phyloP scores from a whole-genome alignment of 805 yeast genomes.

The Komagataella phaffii region DNA sequence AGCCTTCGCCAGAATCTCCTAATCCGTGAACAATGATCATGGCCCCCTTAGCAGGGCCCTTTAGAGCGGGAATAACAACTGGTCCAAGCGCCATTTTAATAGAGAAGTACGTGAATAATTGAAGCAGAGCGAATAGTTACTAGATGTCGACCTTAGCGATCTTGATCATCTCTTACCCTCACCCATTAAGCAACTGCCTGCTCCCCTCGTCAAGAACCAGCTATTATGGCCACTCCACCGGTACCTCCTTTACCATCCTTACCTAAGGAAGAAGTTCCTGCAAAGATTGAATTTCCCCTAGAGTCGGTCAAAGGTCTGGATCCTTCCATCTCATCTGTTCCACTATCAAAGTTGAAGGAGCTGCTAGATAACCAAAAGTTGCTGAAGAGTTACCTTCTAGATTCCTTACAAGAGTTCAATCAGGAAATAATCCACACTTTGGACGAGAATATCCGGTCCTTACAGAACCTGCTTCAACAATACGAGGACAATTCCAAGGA shows the following conservation, averaged over 20 bases:
- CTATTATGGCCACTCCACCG: neutral
- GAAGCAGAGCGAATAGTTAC: neutral
- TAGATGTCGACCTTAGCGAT: neutral
- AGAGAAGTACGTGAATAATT: neutral
- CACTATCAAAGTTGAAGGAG: neutral
- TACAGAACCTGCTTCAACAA: neutral
- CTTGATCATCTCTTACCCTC: too few relatives aligned
- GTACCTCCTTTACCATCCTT: neutral
- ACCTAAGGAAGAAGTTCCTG: neutral
- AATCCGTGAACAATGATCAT: slow-evolving; percentile 78
- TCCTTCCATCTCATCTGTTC: neutral
- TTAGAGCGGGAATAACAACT: slow-evolving; percentile 25
- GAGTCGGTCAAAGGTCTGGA: neutral
- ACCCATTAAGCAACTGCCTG: too few relatives aligned
- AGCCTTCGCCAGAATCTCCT: slow-evolving; percentile 86
- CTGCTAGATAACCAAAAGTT: neutral
- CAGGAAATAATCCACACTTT: neutral
- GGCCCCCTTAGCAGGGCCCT: slow-evolving; percentile 38
- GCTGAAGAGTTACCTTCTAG: neutral
- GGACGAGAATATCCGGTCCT: neutral
- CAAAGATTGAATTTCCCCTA: neutral
- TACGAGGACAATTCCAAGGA: neutral
- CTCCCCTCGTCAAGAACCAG: neutral
- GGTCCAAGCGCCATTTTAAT: slow-evolving; percentile 2
- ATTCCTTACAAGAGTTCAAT: neutral